Evolutionary conservation across 495 filamentous ascomycete species (phyloP).

Genomic region (Penicillium chermesinum): DNA sequence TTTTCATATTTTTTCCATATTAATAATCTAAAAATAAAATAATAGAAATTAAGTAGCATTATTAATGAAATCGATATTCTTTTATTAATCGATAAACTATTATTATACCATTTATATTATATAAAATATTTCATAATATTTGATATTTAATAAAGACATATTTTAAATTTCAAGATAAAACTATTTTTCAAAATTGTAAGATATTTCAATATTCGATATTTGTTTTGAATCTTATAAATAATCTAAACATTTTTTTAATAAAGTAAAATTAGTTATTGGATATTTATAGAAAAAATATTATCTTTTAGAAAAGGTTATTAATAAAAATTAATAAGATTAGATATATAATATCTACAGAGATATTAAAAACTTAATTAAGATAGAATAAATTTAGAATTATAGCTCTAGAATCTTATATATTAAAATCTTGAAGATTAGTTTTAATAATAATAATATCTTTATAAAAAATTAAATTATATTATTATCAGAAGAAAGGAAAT

Average conservation of each 20-base stretch:
- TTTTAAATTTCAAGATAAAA: not conserved
- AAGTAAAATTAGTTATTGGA: not conserved
- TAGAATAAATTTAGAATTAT: not conserved
- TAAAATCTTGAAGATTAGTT: not conserved
- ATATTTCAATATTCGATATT: no score
- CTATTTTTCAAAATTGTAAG: not conserved
- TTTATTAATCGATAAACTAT: no score
- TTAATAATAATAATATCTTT: not conserved
- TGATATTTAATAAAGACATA: not conserved
- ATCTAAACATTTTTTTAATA: no score
- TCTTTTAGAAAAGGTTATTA: not conserved
- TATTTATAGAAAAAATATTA: not conserved
- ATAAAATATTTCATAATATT: not conserved
- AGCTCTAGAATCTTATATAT: not conserved
- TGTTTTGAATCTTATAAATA: no score
- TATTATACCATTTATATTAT: conserved; percentile 15
- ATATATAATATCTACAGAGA: not conserved
- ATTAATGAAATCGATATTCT: no score
- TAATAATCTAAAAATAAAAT: no score
- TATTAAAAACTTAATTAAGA: not conserved
- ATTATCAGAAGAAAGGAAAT: no score
- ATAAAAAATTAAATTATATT: not conserved
- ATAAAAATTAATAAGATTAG: not conserved
- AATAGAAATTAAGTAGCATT: no score
- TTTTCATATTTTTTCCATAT: no score